Evolutionary conservation across 805 yeast species (phyloP).

Genomic region (Groenewaldozyma salmanticensis): DNA sequence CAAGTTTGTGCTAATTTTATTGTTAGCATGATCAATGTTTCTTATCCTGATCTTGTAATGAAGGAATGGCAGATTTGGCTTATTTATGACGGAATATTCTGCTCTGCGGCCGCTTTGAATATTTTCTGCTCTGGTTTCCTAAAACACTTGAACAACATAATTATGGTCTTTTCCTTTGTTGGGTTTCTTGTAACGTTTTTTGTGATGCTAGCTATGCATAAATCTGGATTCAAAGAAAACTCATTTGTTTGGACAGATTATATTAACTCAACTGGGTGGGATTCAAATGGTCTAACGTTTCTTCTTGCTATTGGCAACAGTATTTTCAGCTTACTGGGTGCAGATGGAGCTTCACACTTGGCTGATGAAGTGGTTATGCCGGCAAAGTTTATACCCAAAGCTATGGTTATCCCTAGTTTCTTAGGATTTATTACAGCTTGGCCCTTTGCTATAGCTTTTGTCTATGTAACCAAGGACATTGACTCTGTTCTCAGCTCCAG

Average conservation of each 20-base stretch:
- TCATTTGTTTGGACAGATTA: constrained; percentile 4
- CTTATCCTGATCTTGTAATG: not conserved
- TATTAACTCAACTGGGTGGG: constrained; percentile 2
- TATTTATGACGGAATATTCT: not conserved
- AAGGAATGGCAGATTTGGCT: constrained; percentile 1
- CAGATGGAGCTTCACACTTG: constrained; percentile 2
- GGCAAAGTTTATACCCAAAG: constrained; percentile 1
- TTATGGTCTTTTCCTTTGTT: constrained; percentile 1
- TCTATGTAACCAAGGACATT: not conserved
- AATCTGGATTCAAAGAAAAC: constrained; percentile 2
- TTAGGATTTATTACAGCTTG: constrained; percentile 4
- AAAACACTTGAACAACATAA: not conserved
- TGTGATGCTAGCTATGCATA: constrained; percentile 3
- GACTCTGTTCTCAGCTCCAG: not conserved
- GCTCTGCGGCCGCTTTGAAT: not conserved
- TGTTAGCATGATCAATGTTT: constrained; percentile 1
- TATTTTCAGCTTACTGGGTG: constrained; percentile 1
- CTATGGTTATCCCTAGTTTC: constrained; percentile 3
- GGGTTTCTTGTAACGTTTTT: constrained; percentile 1
- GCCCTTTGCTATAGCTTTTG: constrained; percentile 2
- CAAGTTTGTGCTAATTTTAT: constrained; percentile 2
- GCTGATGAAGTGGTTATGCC: constrained; percentile 2
- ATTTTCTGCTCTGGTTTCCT: not conserved
- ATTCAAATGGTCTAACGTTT: constrained; percentile 1
- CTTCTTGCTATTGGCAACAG: constrained; percentile 1